phyloP scores from a whole-genome alignment of 148 eudicot genomes.

The Fagopyrum tataricum region DNA sequence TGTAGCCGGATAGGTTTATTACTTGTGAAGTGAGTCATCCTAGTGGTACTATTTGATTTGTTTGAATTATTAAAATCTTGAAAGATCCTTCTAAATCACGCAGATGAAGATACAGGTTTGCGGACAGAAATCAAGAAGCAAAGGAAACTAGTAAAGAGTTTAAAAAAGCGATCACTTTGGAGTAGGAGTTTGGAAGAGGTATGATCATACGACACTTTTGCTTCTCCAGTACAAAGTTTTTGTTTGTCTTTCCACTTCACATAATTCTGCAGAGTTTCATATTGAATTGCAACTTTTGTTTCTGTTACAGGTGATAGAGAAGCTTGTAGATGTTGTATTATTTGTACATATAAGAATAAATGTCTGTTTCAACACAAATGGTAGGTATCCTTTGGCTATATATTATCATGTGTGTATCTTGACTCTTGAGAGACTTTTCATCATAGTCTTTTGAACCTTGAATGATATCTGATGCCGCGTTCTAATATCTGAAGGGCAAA shows the following conservation, averaged over 20 bases:
- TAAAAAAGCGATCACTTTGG: constrained; percentile 45
- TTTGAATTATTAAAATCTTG: neutral
- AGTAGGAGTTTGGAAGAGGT: constrained; percentile 48
- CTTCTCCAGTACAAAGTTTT: neutral
- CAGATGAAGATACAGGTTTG: constrained; percentile 10
- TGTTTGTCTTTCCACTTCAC: neutral
- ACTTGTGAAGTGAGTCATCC: neutral
- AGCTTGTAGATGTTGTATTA: constrained; percentile 36
- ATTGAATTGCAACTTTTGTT: neutral
- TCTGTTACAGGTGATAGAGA: constrained; percentile 34
- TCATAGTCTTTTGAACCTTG: neutral
- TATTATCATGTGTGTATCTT: neutral
- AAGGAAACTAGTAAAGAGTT: constrained; percentile 31
- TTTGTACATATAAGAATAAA: constrained; percentile 30
- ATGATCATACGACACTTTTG: neutral
- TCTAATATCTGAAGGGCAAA: constrained; percentile 7
- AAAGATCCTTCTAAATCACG: neutral
- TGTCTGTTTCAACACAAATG: constrained; percentile 22
- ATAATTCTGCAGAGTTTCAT: neutral
- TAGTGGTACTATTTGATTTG: neutral
- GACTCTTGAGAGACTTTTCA: neutral
- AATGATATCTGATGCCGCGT: neutral
- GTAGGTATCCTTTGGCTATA: constrained; percentile 16
- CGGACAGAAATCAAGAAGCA: constrained; percentile 34
- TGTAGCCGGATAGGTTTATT: neutral